Base-by-base conservation (phyloP, 805 yeast genomes). In the Spathaspora passalidarum region DNA sequence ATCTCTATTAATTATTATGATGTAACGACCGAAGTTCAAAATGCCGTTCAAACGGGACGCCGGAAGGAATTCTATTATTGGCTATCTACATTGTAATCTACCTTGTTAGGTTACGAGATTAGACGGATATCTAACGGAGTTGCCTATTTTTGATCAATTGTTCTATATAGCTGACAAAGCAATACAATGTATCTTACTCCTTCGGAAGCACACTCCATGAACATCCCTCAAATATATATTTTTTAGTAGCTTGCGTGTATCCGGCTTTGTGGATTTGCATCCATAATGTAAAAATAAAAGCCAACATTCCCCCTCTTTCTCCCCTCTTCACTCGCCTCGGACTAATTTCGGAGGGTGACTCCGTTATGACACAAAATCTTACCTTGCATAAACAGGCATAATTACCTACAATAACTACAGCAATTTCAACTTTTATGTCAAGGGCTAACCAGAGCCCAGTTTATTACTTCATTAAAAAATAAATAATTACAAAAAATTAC, bases 361-460 rank as follows among this genome's bases (percentile, higher is more conserved):
- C 34, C 34, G 34, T 29, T 3, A 29, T 29, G 34, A 10, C 34
- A 29, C 34, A 29, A 29, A 29, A 29, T 7, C 34, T n/a, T 26
- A 11, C 5, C 3, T 3, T 10, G 34, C n/a, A n/a, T n/a, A n/a
- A n/a, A 29, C 25, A 22, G 34, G 14, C 14, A 26, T 10, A 26
- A 11, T 13, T 7, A 10, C 13, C 16, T 10, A 29, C 10, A 6
- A 13, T 29, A n/a, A 10, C n/a, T n/a, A n/a, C n/a, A n/a, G n/a
- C n/a, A 13, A 13, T 29, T 29, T 29, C 14, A 29, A 29, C 17
- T 7, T 29, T 29, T 3, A 29, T n/a, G 16, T 26, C 13, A 10
- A 13, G 17, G 23, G 38, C 38, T 36, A 36, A 20, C 38, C 38
- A 38, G 41, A 38, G 41, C 41, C 41, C 41, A 20, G 6, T 13